Evolutionary conservation across 257 asterid species (phyloP).

Genomic region (Lycium ferocissimum): DNA sequence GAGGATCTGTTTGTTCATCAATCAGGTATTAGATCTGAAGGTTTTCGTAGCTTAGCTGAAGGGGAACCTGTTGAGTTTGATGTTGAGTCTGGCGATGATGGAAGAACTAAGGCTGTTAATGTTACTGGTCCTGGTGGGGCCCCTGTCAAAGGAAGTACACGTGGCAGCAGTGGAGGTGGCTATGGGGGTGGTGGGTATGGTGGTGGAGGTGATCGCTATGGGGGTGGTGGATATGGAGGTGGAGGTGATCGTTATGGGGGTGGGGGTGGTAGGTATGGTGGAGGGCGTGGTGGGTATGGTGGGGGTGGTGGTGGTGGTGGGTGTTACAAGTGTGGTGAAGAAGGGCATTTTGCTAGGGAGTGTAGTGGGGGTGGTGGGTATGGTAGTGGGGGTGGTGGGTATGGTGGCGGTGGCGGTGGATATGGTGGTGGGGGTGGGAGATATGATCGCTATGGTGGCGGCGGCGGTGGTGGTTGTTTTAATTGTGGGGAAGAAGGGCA

Average conservation of each 20-base stretch:
- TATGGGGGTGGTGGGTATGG: conserved; percentile 27
- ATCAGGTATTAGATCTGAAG: conserved; percentile 67
- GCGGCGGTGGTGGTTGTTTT: conserved; percentile 47
- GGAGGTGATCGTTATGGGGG: not conserved
- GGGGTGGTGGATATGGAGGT: not conserved
- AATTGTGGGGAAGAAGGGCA: conserved; percentile 52
- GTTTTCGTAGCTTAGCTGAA: conserved; percentile 73
- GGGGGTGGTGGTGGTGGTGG: conserved; percentile 8
- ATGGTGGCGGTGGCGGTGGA: conserved; percentile 49
- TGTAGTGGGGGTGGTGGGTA: not conserved
- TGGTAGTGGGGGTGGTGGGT: conserved; percentile 27
- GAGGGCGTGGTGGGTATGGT: not conserved
- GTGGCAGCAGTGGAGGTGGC: conserved; percentile 41
- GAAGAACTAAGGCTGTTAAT: conserved; percentile 64
- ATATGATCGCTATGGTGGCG: conserved; percentile 31
- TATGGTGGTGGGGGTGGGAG: conserved; percentile 38
- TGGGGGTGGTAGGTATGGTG: not conserved
- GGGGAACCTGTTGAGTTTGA: conserved; percentile 73
- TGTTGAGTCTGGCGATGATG: conserved; percentile 56
- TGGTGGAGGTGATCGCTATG: conserved; percentile 22
- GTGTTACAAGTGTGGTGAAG: conserved; percentile 39
- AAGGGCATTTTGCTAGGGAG: conserved; percentile 15
- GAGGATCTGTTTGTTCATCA: conserved; percentile 86
- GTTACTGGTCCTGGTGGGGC: conserved; percentile 68
- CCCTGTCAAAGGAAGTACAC: conserved; percentile 58